These are phyloP conservation scores for Mycena polygramma DNA, from an alignment of 768 basidiomycete genomes.

Conservation along the genomic window DNA sequence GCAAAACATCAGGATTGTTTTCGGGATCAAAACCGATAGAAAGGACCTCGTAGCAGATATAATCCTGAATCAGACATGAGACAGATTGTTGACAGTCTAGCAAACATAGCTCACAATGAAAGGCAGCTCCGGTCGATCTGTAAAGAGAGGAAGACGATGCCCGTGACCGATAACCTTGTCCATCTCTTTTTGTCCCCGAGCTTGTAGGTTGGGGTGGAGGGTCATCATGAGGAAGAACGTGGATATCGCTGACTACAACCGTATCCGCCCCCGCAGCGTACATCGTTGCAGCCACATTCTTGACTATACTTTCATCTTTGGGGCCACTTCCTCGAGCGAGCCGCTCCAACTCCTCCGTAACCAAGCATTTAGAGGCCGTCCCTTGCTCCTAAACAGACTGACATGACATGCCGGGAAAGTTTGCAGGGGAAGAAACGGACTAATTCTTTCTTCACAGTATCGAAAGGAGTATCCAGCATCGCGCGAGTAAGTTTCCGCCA, in stretches of 20 bases:
- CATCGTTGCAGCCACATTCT: conserved; percentile 58
- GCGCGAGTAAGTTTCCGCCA: conserved; percentile 50
- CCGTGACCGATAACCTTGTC: conserved; percentile 46
- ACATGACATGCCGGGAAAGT: background rate
- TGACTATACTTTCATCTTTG: conserved; percentile 52
- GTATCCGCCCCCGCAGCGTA: conserved; percentile 57
- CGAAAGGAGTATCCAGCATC: conserved; percentile 57
- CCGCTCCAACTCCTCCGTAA: conserved; percentile 52
- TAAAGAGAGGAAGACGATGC: conserved; percentile 54
- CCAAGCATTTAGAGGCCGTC: conserved; percentile 48
- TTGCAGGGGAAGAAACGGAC: conserved; percentile 36
- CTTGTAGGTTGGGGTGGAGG: conserved; percentile 55
- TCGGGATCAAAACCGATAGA: background rate
- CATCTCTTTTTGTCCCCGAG: conserved; percentile 53
- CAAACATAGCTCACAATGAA: conserved; percentile 48
- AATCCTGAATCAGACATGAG: conserved; percentile 38
- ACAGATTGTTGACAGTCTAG: background rate
- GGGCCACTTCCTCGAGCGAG: conserved; percentile 40
- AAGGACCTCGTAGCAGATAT: conserved; percentile 47
- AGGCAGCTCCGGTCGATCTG: conserved; percentile 52
- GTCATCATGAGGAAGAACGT: conserved; percentile 57
- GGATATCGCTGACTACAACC: conserved; percentile 52
- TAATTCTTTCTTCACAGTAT: conserved; percentile 53
- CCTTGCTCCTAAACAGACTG: conserved; percentile 43
- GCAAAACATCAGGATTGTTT: background rate